Percentiles rank a stretch among this genome's conserved stretches.
These are phyloP conservation scores for Volvariella surrecta DNA, from an alignment of 1,284 basidiomycete genomes.

Conservation along the genomic window DNA sequence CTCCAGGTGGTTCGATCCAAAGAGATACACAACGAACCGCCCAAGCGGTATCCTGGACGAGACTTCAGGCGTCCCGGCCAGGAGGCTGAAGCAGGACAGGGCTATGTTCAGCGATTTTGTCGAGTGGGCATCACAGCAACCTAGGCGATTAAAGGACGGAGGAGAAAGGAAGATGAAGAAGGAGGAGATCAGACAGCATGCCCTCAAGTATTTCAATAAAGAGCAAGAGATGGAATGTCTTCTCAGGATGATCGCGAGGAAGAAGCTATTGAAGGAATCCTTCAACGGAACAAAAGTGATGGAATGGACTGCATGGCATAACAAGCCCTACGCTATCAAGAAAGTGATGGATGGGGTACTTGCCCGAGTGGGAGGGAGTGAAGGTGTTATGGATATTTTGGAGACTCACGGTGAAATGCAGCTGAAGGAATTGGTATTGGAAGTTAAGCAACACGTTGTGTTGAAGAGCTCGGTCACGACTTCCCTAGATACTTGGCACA, in stretches of 20 bases:
- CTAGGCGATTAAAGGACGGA: not conserved
- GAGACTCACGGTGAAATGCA: constrained; percentile 14
- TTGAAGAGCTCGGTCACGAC: too few relatives aligned
- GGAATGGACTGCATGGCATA: constrained; percentile 41
- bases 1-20: constrained; percentile 42
- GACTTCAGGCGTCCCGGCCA: too few relatives aligned
- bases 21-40: constrained; percentile 18
- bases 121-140: constrained; percentile 28
- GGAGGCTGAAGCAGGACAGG: constrained; percentile 21
- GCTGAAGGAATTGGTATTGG: constrained; percentile 14
- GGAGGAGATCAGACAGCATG: constrained; percentile 28
- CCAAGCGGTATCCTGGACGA: constrained; percentile 12
- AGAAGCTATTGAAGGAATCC: constrained; percentile 28
- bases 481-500: too few relatives aligned
- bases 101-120: constrained; percentile 54
- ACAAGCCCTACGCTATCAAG: constrained; percentile 29
- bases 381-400: constrained; percentile 14
- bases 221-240: constrained; percentile 37
- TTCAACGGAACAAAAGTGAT: constrained; percentile 45
- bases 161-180: constrained; percentile 10
- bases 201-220: constrained; percentile 46
- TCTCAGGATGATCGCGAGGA: constrained; percentile 20
- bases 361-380: constrained; percentile 17
- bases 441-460: constrained; percentile 13
- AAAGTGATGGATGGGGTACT: constrained; percentile 20